Evolutionary conservation across 768 basidiomycete species (phyloP), one percentile per base, ranked within the genome.

Genomic region (Trametes punicea): DNA sequence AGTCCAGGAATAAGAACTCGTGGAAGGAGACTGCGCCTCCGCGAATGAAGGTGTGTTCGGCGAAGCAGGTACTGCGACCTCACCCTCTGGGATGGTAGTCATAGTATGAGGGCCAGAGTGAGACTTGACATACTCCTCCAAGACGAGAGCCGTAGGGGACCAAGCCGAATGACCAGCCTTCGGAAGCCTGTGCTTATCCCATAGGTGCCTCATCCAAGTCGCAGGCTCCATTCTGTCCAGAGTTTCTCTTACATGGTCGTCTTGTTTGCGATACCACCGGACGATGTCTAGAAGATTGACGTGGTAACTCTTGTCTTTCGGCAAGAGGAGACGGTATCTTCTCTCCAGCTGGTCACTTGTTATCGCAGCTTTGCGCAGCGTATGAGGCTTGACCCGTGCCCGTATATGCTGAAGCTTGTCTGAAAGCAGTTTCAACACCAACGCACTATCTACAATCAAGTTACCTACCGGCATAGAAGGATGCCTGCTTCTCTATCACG

Each of bases 171-270:
- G 34, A 1, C 53, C 49, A 5, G 29, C 21, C 38, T 26, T 45
- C 3, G 77, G 78, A 36, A 78, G 75, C 36, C 69, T 69, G 50
- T 67, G 75, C 57, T 74, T 81, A 44, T 84, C 80, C 45, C 82
- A 72, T 59, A 79, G 65, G 55, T 89, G 85, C 63, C 82, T 86
- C 26, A 90, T 70, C 89, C 88, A 91, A 6, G 83, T 82, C 42
- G 87, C 74, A 6, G 88, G 86, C 64, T 91, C 89, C 0, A 80
- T 77, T 49, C 77, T 76, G 51, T 86, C 86, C 23, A 90, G 65
- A 25, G 79, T 74, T n/a, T 73, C 68, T 55, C 74, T 80, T 8
- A 79, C 69, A n/a, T 74, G 63, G 8, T 69, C 62, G 27, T 80
- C 77, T 53, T 82, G 81, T 27, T 70, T 68, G n/a, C 72, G 67